Evolutionary conservation across 306 rosid species (phyloP), one percentile per base, ranked within the genome.

Genomic region (Ormosia emarginata): DNA sequence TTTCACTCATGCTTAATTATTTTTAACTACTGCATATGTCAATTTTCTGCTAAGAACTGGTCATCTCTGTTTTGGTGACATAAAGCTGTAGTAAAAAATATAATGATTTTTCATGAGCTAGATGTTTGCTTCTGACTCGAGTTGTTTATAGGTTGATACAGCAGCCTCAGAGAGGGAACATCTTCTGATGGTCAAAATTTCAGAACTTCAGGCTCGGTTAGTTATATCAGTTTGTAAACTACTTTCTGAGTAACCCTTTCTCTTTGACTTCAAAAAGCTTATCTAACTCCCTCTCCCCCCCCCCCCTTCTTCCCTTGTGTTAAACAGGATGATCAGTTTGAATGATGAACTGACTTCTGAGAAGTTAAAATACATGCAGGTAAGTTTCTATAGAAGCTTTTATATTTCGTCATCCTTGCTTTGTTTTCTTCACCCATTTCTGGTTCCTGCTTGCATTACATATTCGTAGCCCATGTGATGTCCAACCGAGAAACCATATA

Each of bases 131-230:
- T 13, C 39, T 53, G 64, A 71, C 68, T 67, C 82, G 83, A 63
- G 65, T 67, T 67, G 44, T 59, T 53, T 32, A 81, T 85, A 96
- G 99, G 88, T 82, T 74, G 98, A 94, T 47, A 50, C 91, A 53
- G 69, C 87, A 30, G 87, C 86, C 57, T 87, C 94, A 30, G 99
- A 92, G 84, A 93, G 91, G 92, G 99, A 96, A 80, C 92, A 85
- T 18, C 69, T 83, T 47, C 85, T 96, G 75, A 84, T 87, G 40
- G 67, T 82, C 81, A 91, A 82, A 86, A 84, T 94, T 87, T 86
- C 95, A n/a, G 99, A 96, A 88, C 97, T 96, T 80, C 94, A 91
- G 75, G 79, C 93, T 62, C 88, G 97, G 99, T 93, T 39, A 67
- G 94, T 84, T 52, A 75, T 75, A 36, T 41, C 62, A 47, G 24